A percentile compares a stretch with the other conserved stretches of the same genome.
These are phyloP conservation scores for Ramaria sp. DNA, from an alignment of 768 basidiomycete species.

Conservation along the genomic window DNA sequence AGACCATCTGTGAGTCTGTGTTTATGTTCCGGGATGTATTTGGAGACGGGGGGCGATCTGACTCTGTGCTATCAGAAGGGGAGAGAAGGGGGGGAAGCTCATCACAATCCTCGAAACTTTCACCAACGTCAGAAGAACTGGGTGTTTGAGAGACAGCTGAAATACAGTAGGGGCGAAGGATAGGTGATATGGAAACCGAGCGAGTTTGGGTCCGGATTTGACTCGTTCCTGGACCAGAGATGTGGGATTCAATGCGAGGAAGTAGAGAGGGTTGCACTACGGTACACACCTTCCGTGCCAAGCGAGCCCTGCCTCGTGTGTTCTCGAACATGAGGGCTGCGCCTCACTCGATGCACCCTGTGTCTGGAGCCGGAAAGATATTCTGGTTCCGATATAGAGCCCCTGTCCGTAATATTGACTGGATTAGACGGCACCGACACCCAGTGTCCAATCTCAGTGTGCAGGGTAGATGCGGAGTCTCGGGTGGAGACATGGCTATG, in stretches of 20 bases:
- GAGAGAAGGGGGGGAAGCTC: conserved; percentile 5
- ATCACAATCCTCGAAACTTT: background rate
- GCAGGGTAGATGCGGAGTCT: background rate
- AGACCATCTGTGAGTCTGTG: background rate
- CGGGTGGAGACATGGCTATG: background rate
- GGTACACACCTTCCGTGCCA: background rate
- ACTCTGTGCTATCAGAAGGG: background rate
- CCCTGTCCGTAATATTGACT: background rate
- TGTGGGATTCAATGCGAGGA: background rate
- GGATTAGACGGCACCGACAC: background rate
- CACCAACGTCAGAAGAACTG: background rate
- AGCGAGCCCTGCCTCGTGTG: background rate
- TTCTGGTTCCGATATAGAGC: background rate
- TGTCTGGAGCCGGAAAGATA: background rate
- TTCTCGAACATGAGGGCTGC: background rate
- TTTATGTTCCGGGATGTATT: background rate
- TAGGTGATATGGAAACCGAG: background rate
- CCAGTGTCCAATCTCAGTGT: background rate
- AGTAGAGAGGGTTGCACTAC: background rate
- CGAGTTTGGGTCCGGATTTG: background rate
- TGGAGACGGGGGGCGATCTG: conserved; percentile 1
- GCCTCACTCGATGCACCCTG: background rate
- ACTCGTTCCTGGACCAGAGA: background rate
- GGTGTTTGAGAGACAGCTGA: background rate
- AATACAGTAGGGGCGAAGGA: background rate